Evolutionary conservation across 352 stramenopile genomes (phyloP).

Genomic region (Discostella stelligera): DNA sequence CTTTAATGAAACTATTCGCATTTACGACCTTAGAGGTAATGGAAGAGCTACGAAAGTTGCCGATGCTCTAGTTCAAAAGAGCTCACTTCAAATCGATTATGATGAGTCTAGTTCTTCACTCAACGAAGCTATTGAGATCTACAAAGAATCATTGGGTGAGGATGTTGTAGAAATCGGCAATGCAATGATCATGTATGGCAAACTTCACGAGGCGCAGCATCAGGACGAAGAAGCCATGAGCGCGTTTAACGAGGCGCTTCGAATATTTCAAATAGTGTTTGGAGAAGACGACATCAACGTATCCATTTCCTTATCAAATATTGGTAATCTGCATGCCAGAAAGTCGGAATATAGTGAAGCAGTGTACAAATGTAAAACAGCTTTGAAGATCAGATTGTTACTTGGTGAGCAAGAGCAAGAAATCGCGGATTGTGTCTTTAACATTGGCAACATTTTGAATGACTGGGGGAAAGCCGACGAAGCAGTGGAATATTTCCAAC

Average conservation of each 20-base stretch:
- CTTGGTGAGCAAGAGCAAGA: conserved; percentile 34
- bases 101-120: conserved; percentile 42
- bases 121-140: conserved; percentile 52
- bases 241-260: conserved; percentile 40
- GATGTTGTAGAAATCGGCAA: conserved; percentile 46
- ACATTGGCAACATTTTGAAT: conserved; percentile 57
- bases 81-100: conserved; percentile 40
- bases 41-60: conserved; percentile 41
- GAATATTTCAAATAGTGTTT: conserved; percentile 42
- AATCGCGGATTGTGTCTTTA: conserved; percentile 59
- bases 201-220: conserved; percentile 37
- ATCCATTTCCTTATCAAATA: conserved; percentile 45
- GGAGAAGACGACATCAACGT: conserved; percentile 49
- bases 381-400: conserved; percentile 47
- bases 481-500: conserved; percentile 47
- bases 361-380: conserved; percentile 51
- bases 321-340: conserved; percentile 51
- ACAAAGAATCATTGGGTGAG: conserved; percentile 40
- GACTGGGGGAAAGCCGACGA: conserved; percentile 47
- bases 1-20: conserved; percentile 51
- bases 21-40: conserved; percentile 41
- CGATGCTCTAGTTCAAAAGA: conserved; percentile 49
- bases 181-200: conserved; percentile 40
- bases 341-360: conserved; percentile 48
- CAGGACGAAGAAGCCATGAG: conserved; percentile 44